Conservation (phyloP, 805 yeast genomes). For the Hanseniaspora lachancei region DNA sequence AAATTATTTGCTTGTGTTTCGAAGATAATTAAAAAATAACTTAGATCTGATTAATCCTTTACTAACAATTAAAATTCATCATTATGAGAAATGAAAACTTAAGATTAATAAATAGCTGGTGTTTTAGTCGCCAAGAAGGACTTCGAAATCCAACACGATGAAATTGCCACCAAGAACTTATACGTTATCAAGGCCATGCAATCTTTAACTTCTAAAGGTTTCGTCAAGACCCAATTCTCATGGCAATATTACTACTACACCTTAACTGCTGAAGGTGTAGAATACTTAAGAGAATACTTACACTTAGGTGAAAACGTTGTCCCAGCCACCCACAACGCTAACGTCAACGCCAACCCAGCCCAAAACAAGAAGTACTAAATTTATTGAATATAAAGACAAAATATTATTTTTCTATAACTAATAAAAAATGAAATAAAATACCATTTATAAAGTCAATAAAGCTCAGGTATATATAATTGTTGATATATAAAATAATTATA, state of each 20-base stretch:
- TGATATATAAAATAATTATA: constrained; percentile 8
- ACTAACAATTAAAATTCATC: constrained; percentile 6
- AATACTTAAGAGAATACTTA: constrained; percentile 93
- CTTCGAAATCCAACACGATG: constrained; percentile 96
- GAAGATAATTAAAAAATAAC: too few species aligned
- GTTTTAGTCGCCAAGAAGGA: constrained; percentile 99
- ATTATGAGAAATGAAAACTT: neutral
- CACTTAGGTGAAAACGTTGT: constrained; percentile 97
- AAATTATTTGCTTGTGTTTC: too few species aligned
- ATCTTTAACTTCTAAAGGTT: constrained; percentile 97
- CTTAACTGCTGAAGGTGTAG: constrained; percentile 99
- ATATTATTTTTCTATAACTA: neutral
- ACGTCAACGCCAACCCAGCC: constrained; percentile 67
- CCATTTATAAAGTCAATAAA: neutral
- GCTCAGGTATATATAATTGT: constrained; percentile 3
- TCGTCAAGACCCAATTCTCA: constrained; percentile 98
- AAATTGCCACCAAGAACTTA: constrained; percentile 94
- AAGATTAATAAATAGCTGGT: constrained; percentile 58
- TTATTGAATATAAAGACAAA: neutral
- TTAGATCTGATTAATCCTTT: neutral
- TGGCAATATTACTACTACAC: constrained; percentile 99
- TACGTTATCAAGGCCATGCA: constrained; percentile 97
- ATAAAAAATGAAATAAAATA: neutral
- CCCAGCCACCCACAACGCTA: constrained; percentile 93
- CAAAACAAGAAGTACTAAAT: constrained; percentile 39